Evolutionary conservation across 2,329 filamentous ascomycete species (phyloP), one percentile per base, ranked within the genome.

Genomic region (Colletotrichum paranaense): DNA sequence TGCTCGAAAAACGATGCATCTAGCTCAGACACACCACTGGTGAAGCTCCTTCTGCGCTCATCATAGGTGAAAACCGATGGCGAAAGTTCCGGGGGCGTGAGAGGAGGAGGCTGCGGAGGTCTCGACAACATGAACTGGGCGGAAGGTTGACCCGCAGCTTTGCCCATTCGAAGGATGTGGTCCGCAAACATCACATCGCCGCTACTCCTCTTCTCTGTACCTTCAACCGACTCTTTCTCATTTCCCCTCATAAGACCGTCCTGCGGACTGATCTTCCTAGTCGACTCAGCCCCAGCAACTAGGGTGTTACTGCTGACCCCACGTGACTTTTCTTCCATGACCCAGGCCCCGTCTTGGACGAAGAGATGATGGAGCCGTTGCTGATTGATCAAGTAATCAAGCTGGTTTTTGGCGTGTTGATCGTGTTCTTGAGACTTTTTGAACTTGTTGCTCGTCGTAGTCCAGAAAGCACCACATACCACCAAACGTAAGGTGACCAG

Each of bases 21-120:
- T 11, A 84, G 74, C 11, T 81, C 80, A 11, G 80, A 77, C 19
- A 78, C 77, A 46, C 82, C 83, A 42, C 79, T 78, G 3, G 80
- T 78, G 63, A 78, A 78, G 75, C 80, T 82, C 8, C 77, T 77
- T 7, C 79, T 79, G 52, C 81, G 82, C 60, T 84, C 82, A 46
- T 88, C 80, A 72, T 88, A 84, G 14, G 82, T 81, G 75, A 86
- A 87, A 67, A 83, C 78, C 55, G 80, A 80, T 62, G 82, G 79
- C 68, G 84, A 85, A 64, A 86, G 78, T 72, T 84, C 82, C 8
- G 87, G 86, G 12, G 87, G 85, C 56, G 86, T 89, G 77, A 89
- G 79, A 68, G 88, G 87, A 68, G 85, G 84, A 57, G 87, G 85
- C 62, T 83, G 86, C 64, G 84, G 84, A 67, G 82, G 82, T 57